Percentiles rank a stretch among this genome's conserved stretches.
Evolutionary conservation across 177 flowering plant species (phyloP).

Genomic region (Viscum album): DNA sequence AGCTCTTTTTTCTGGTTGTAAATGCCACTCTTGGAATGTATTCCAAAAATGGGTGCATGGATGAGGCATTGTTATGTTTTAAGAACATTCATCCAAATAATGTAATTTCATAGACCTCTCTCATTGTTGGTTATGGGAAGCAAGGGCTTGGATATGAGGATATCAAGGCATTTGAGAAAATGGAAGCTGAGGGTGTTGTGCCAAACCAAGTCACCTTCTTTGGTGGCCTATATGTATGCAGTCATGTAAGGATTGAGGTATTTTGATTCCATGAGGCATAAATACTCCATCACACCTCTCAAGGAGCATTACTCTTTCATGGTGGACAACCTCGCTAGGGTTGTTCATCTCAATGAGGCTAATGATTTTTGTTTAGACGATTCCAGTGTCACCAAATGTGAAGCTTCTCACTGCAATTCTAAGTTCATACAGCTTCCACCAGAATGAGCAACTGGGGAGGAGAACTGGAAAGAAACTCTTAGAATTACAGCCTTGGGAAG

Average conservation of each 20-base stretch:
- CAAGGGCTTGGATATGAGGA: slow-evolving; percentile 33
- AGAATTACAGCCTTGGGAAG: slow-evolving; percentile 24
- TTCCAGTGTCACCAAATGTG: slow-evolving; percentile 33
- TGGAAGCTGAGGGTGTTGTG: slow-evolving; percentile 25
- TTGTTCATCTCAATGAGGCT: slow-evolving; percentile 26
- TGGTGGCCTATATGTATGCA: slow-evolving; percentile 31
- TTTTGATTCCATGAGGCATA: slow-evolving; percentile 24
- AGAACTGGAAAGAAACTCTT: slow-evolving; percentile 25
- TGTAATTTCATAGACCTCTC: slow-evolving; percentile 36
- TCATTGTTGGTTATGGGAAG: slow-evolving; percentile 31
- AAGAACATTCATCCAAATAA: slow-evolving; percentile 23
- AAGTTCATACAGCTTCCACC: slow-evolving; percentile 28
- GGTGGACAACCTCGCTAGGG: slow-evolving; percentile 30
- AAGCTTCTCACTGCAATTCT: slow-evolving; percentile 33
- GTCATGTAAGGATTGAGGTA: slow-evolving; percentile 31
- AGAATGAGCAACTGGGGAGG: slow-evolving; percentile 23
- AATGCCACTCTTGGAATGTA: slow-evolving; percentile 39
- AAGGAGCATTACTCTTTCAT: slow-evolving; percentile 39
- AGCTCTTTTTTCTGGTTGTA: slow-evolving; percentile 21
- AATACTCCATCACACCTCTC: slow-evolving; percentile 22
- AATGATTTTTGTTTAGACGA: slow-evolving; percentile 19
- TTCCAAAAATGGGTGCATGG: slow-evolving; percentile 30
- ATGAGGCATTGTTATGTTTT: slow-evolving; percentile 24
- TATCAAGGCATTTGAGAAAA: slow-evolving; percentile 22
- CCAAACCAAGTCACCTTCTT: slow-evolving; percentile 35